Evolutionary conservation across 495 filamentous ascomycete species (phyloP).

Genomic region (Talaromyces ruber): DNA sequence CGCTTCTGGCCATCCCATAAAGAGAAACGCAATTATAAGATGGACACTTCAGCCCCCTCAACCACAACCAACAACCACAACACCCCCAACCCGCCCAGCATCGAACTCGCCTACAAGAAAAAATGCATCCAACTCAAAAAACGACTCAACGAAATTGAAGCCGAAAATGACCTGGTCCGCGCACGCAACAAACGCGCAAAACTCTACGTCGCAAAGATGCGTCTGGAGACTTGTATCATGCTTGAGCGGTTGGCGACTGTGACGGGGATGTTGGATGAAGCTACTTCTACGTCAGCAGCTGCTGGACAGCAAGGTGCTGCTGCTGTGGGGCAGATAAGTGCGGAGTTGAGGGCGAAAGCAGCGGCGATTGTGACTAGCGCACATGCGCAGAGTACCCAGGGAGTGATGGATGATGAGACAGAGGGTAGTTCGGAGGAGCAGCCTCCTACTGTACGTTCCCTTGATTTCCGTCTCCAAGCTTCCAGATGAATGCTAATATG

Average conservation of each 20-base stretch:
- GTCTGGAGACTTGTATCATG: constrained; percentile 82
- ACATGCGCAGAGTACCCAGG: constrained; percentile 18
- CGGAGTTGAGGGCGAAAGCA: constrained; percentile 12
- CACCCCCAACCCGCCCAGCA: constrained; percentile 61
- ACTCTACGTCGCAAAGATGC: constrained; percentile 80
- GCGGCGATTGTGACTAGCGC: constrained; percentile 11
- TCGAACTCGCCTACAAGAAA: constrained; percentile 90
- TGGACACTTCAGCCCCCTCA: neutral
- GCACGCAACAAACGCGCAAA: constrained; percentile 71
- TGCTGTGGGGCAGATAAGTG: constrained; percentile 6
- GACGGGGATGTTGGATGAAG: constrained; percentile 60
- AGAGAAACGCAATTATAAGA: neutral
- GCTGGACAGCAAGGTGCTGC: constrained; percentile 20
- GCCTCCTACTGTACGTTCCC: constrained; percentile 33
- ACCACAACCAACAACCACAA: neutral
- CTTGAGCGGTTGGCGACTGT: constrained; percentile 80
- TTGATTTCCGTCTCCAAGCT: neutral
- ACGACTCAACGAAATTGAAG: constrained; percentile 83
- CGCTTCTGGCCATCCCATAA: neutral
- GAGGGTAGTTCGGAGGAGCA: constrained; percentile 42
- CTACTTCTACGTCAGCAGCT: neutral
- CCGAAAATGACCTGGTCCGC: constrained; percentile 72
- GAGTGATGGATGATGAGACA: constrained; percentile 34
- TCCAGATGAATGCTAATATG: constrained; percentile 5
- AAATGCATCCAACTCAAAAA: constrained; percentile 96